These are phyloP conservation scores for Leccinum sublutescens DNA, from an alignment of 768 basidiomycete genomes.

Conservation along the genomic window DNA sequence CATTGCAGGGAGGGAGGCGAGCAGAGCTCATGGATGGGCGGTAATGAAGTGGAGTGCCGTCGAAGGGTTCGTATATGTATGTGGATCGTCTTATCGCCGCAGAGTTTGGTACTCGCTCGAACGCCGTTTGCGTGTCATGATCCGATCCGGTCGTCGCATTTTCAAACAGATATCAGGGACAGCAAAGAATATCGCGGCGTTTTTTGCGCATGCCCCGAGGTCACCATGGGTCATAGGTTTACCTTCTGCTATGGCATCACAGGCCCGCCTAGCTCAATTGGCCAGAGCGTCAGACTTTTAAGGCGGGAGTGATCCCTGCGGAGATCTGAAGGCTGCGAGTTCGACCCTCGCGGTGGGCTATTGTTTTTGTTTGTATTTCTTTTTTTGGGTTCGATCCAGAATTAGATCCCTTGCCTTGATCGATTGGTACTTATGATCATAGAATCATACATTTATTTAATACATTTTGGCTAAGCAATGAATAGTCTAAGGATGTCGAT, in stretches of 20 bases:
- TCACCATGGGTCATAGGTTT: neutral
- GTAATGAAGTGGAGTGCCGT: slow-evolving; percentile 21
- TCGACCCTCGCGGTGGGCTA: slow-evolving; percentile 85
- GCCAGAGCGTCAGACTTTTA: slow-evolving; percentile 61
- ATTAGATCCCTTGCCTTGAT: neutral
- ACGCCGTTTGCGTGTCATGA: slow-evolving; percentile 5
- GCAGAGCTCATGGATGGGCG: slow-evolving; percentile 8
- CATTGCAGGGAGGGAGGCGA: slow-evolving; percentile 3
- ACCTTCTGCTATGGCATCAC: neutral
- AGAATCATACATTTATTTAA: slow-evolving; percentile 6
- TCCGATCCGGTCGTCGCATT: neutral
- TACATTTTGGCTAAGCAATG: slow-evolving; percentile 16
- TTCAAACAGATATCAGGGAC: neutral
- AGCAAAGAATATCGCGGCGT: neutral
- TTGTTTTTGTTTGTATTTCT: slow-evolving; percentile 7
- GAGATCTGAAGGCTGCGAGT: slow-evolving; percentile 81
- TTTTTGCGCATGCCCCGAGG: neutral
- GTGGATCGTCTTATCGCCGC: slow-evolving; percentile 11
- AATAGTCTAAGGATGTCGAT: slow-evolving; percentile 20
- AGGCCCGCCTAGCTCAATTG: slow-evolving; percentile 61
- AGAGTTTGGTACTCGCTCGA: neutral
- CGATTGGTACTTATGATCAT: neutral
- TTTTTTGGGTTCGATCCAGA: neutral
- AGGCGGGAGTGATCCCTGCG: slow-evolving; percentile 25
- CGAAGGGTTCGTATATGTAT: neutral